Conservation (phyloP, 2,329 filamentous ascomycete species). For the Diaporthe destruens region DNA sequence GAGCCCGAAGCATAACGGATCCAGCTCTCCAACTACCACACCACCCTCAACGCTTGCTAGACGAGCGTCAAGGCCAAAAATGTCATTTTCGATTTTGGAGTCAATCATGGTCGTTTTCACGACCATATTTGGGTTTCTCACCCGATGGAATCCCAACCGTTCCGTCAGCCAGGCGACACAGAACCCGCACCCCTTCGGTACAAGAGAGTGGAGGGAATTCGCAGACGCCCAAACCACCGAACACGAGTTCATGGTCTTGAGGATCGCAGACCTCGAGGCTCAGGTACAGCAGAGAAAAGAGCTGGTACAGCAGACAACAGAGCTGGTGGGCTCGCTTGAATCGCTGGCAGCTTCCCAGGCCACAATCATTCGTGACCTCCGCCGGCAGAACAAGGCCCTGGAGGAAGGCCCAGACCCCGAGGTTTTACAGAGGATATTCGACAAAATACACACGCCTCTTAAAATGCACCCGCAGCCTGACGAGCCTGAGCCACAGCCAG, state of each 20-base stretch:
- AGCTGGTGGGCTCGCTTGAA: constrained; percentile 2
- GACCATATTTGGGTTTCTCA: not conserved
- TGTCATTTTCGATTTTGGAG: not conserved
- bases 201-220: not conserved
- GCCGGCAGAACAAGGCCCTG: not conserved
- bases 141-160: not conserved
- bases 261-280: not conserved
- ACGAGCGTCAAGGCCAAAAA: not conserved
- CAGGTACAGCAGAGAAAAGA: constrained; percentile 9
- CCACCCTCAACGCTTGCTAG: not conserved
- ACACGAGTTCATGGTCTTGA: not conserved
- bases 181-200: constrained; percentile 8
- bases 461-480: not conserved
- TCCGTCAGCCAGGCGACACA: not conserved
- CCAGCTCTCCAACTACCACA: not conserved
- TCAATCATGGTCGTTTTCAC: not conserved
- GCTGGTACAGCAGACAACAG: not conserved
- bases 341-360: not conserved
- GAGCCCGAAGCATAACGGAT: not conserved
- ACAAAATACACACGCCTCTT: not conserved
- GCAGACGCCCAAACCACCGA: not conserved
- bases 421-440: not conserved
- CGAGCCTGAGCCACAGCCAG: not conserved
- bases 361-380: not conserved
- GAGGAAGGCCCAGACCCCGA: not conserved